These are phyloP conservation scores for Chalciporus sphaerocephalus DNA, from an alignment of 768 basidiomycete genomes.

Conservation along the genomic window DNA sequence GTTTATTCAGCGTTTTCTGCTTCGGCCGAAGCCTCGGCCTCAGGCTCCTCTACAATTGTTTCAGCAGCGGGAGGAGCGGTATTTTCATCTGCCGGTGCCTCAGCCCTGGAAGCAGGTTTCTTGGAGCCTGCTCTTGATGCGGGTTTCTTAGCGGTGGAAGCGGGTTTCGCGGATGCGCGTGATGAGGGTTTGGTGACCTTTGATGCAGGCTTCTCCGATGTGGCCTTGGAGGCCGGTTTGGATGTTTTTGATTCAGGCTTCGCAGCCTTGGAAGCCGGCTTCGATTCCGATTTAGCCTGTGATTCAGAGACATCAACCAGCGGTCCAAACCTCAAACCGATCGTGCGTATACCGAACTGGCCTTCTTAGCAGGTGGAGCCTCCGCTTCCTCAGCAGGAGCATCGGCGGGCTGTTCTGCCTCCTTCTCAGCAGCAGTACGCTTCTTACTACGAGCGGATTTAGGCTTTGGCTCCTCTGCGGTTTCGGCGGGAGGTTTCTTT, in stretches of 20 bases:
- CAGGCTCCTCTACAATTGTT: slow-evolving; percentile 56
- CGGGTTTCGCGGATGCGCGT: slow-evolving; percentile 38
- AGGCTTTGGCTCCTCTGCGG: slow-evolving; percentile 36
- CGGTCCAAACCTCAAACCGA: neutral
- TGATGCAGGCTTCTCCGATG: slow-evolving; percentile 40
- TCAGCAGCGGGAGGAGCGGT: slow-evolving; percentile 37
- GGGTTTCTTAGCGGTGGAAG: slow-evolving; percentile 48
- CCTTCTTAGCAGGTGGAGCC: slow-evolving; percentile 65
- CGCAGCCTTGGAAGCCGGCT: slow-evolving; percentile 25
- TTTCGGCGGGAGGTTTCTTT: slow-evolving; percentile 31
- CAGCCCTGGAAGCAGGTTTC: slow-evolving; percentile 61
- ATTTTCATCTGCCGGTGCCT: slow-evolving; percentile 35
- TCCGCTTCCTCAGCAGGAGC: slow-evolving; percentile 31
- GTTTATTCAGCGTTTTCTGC: slow-evolving; percentile 31
- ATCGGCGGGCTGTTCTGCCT: slow-evolving; percentile 32
- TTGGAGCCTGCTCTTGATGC: slow-evolving; percentile 55
- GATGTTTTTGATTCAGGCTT: slow-evolving; percentile 35
- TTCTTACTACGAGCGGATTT: slow-evolving; percentile 53
- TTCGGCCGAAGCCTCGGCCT: slow-evolving; percentile 40
- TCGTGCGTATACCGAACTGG: slow-evolving; percentile 18
- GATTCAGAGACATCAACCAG: neutral
- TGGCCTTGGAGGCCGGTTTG: slow-evolving; percentile 31
- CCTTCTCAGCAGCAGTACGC: slow-evolving; percentile 41
- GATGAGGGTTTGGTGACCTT: slow-evolving; percentile 39
- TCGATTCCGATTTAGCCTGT: slow-evolving; percentile 43